Evolutionary conservation across 495 filamentous ascomycete species (phyloP).

Genomic region (Lasiosphaeria miniovina): DNA sequence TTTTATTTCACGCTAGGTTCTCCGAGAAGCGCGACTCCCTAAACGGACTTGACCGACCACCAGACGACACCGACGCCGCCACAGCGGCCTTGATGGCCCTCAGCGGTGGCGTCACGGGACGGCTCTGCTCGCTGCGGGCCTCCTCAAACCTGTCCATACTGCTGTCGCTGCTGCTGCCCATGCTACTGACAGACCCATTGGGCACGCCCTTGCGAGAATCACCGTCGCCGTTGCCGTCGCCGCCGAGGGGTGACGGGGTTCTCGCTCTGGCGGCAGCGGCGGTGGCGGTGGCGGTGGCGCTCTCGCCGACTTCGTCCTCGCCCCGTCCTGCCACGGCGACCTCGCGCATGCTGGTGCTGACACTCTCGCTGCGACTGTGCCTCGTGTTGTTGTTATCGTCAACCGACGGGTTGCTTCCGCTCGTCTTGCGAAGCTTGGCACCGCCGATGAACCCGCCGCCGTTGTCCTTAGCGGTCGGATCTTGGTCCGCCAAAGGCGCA

Average conservation of each 20-base stretch:
- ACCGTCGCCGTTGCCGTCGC: not conserved
- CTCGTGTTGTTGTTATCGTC: slow-evolving; percentile 29
- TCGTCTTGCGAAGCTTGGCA: slow-evolving; percentile 36
- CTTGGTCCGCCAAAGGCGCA: not conserved
- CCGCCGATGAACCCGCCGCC: slow-evolving; percentile 48
- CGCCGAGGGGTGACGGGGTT: not conserved
- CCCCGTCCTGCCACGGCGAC: slow-evolving; percentile 48
- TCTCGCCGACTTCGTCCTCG: slow-evolving; percentile 15
- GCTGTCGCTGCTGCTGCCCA: slow-evolving; percentile 17
- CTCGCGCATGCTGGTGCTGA: slow-evolving; percentile 43
- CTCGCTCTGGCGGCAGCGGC: not conserved
- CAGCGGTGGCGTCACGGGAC: slow-evolving; percentile 10
- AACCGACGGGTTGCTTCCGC: slow-evolving; percentile 33
- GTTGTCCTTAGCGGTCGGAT: not conserved
- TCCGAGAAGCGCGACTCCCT: slow-evolving; percentile 42
- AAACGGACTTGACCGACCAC: slow-evolving; percentile 36
- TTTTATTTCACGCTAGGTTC: slow-evolving; percentile 23
- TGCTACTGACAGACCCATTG: slow-evolving; percentile 12
- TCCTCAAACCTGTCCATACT: slow-evolving; percentile 25
- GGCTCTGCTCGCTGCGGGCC: slow-evolving; percentile 14
- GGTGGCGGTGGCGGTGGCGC: slow-evolving; percentile 7
- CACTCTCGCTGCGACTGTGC: slow-evolving; percentile 28
- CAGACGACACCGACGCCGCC: slow-evolving; percentile 1
- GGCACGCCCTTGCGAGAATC: slow-evolving; percentile 9
- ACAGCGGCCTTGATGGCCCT: slow-evolving; percentile 8